Evolutionary conservation across 2,329 filamentous ascomycete species (phyloP).

Genomic region (Chaetomiaceae sp.): DNA sequence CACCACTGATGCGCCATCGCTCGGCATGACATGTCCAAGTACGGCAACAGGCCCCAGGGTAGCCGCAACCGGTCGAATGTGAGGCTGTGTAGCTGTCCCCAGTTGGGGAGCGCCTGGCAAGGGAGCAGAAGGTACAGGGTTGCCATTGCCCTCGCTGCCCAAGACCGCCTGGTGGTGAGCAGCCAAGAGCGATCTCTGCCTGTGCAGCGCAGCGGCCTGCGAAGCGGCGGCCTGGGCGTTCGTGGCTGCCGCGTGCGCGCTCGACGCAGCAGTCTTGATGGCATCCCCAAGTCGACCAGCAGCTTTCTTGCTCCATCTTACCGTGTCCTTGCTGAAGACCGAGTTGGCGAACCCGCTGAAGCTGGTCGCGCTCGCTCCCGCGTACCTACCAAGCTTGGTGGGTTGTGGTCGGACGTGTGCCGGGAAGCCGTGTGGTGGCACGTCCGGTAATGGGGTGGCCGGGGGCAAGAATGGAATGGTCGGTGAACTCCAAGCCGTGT

Average conservation of each 20-base stretch:
- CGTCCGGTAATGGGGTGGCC: not conserved
- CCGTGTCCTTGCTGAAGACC: conserved; percentile 23
- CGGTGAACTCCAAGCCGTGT: too few species aligned
- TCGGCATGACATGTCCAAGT: too few species aligned
- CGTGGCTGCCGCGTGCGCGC: conserved; percentile 14
- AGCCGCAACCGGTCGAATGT: not conserved
- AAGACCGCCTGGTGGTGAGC: conserved; percentile 1
- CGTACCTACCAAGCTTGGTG: conserved; percentile 1
- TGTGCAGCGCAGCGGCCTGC: conserved; percentile 12
- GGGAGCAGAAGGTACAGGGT: too few species aligned
- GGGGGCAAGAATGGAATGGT: too few species aligned
- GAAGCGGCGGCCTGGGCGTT: conserved; percentile 14
- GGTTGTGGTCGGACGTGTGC: not conserved
- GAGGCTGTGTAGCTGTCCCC: not conserved
- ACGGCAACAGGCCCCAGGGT: too few species aligned
- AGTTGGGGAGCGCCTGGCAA: not conserved
- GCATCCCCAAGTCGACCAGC: conserved; percentile 16
- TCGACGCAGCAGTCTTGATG: conserved; percentile 17
- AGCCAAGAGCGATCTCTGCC: conserved; percentile 6
- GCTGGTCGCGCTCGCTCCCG: conserved; percentile 1
- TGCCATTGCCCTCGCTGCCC: not conserved
- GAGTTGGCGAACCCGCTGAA: conserved; percentile 17
- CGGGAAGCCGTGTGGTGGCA: not conserved
- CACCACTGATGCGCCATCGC: too few species aligned
- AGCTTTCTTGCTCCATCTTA: conserved; percentile 23